A percentile compares a stretch with the other conserved stretches of the same genome.
Evolutionary conservation across 2,329 filamentous ascomycete genomes (phyloP).

Genomic region (Clonostachys sp.): DNA sequence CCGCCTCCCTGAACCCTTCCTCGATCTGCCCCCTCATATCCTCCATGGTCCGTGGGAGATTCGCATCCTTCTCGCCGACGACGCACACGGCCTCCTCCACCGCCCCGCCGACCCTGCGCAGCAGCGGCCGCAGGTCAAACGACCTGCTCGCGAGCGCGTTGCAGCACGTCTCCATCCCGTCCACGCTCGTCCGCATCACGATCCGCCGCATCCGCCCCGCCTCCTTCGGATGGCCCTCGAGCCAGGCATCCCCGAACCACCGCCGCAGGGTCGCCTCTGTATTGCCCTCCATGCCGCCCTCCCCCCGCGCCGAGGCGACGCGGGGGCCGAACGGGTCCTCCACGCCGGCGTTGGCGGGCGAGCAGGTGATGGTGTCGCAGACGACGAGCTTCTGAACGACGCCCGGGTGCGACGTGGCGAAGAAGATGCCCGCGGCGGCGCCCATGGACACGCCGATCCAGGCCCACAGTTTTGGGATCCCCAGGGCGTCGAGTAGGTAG

Average conservation of each 20-base stretch:
- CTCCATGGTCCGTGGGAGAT: conserved; percentile 30
- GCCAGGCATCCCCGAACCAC: conserved; percentile 33
- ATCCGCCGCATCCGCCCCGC: conserved; percentile 21
- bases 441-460: conserved; percentile 43
- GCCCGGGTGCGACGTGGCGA: conserved; percentile 28
- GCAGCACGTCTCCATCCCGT: conserved; percentile 34
- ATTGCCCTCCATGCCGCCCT: conserved; percentile 20
- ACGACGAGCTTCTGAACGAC: conserved; percentile 28
- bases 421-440: conserved; percentile 30
- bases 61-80: conserved; percentile 34
- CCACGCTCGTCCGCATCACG: conserved; percentile 29
- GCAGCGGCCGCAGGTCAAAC: conserved; percentile 32
- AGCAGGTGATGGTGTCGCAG: conserved; percentile 32
- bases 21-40: conserved; percentile 28
- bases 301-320: conserved; percentile 22
- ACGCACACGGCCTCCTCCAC: conserved; percentile 28
- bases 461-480: conserved; percentile 21
- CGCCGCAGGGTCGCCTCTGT: conserved; percentile 27
- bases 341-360: conserved; percentile 25
- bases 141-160: conserved; percentile 25
- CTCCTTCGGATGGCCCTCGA: conserved; percentile 25
- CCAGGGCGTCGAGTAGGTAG: conserved; percentile 22
- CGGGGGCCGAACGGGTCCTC: conserved; percentile 28
- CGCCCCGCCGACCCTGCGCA: conserved; percentile 20
- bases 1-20: conserved; percentile 16